These are phyloP conservation scores for Kodamaea anthophila DNA, from an alignment of 1,139 yeast genomes.

Conservation along the genomic window DNA sequence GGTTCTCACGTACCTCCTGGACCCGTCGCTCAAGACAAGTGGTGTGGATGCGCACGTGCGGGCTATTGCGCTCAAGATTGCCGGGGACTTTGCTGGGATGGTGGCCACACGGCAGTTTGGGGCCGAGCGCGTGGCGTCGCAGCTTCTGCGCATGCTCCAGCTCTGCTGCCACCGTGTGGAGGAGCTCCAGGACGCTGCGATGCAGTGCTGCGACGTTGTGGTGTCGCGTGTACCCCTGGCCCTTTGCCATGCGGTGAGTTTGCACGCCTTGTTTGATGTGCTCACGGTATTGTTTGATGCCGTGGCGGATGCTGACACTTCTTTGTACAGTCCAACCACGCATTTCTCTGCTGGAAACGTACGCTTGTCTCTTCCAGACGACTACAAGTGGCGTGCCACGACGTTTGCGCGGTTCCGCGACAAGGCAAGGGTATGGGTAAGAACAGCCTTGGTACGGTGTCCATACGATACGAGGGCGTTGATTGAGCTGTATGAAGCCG, in stretches of 20 bases:
- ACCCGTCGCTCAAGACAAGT: conserved; percentile 70
- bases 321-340: conserved; percentile 78
- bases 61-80: conserved; percentile 55
- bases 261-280: conserved; percentile 76
- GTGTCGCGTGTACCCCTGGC: conserved; percentile 72
- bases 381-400: conserved; percentile 66
- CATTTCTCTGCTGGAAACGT: conserved; percentile 60
- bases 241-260: conserved; percentile 65
- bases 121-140: conserved; percentile 59
- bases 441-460: conserved; percentile 46
- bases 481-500: conserved; percentile 68
- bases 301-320: conserved; percentile 78
- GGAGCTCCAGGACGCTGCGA: conserved; percentile 74
- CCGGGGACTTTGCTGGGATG: conserved; percentile 48
- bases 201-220: conserved; percentile 69
- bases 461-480: conserved; percentile 72
- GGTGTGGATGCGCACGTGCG: conserved; percentile 71
- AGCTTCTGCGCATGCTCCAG: conserved; percentile 62
- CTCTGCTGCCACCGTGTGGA: conserved; percentile 74
- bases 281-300: conserved; percentile 73
- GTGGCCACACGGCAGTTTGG: conserved; percentile 46
- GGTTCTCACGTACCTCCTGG: conserved; percentile 71
- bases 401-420: conserved; percentile 58
- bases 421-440: conserved; percentile 64
- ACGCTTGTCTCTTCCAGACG: conserved; percentile 66